Evolutionary conservation across 2,329 filamentous ascomycete genomes (phyloP), one percentile per base, ranked within the genome.

Genomic region (Lasiodiplodia sp.): DNA sequence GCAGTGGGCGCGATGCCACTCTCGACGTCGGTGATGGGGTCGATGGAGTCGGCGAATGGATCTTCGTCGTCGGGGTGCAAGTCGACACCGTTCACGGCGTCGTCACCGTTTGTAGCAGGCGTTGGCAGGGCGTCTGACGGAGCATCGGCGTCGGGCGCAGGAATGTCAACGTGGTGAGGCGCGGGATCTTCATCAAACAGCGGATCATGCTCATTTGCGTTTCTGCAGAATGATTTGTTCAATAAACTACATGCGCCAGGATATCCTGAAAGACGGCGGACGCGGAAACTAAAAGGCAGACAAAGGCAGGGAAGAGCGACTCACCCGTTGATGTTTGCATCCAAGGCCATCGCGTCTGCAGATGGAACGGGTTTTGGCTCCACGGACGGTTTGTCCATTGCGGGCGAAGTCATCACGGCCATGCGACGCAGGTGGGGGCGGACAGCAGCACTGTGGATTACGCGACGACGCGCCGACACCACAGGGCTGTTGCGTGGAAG

Each of bases 261-360:
- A 69, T 67, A 70, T 62, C 21, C 44, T 62, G 40, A 51, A 37
- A 63, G 58, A 44, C 49, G 44, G 67, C 23, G 66, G 68, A 69
- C 65, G 38, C 53, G 68, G 62, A 62, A 65, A 56, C 34, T 55
- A 71, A 65, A 67, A 37, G 37, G 40, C 25, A 53, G 31, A 57
- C 44, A 57, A 57, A 67, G 65, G 67, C 62, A 69, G 68, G 71
- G 74, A 71, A 73, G 69, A 76, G 74, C 74, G 75, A 86, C 87
- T 86, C 82, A 90, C 88, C 87, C 87, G 76, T 89, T 88, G 74
- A 86, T 80, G 55, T 85, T 82, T 70, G 80, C 77, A 74, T 87
- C 82, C 68, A 87, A 80, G 69, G 84, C 82, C 83, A 86, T 86
- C 73, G 81, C 82, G 74, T 84, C 82, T 75, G 80, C 78, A 74